Evolutionary conservation across 306 rosid species (phyloP), one percentile per base, ranked within the genome.

Genomic region (Fragaria vesca): DNA sequence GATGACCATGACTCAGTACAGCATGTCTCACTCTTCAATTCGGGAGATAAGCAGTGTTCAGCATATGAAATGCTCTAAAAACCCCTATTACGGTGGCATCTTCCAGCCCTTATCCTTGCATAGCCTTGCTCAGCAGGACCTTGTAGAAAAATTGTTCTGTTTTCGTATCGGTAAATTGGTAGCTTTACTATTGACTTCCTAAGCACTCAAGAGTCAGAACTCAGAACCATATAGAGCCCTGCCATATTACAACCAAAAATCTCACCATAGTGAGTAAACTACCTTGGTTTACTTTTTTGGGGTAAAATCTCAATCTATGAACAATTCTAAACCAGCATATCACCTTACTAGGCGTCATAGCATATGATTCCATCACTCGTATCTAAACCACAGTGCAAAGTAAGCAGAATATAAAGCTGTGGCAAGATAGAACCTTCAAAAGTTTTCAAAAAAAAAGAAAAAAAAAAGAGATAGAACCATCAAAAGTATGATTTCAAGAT

Each of bases 1-100:
- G 71, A 87, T 54, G 66, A 43, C 51, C 73, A 79, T 61, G 73
- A 16, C 55, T 50, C 51, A 9, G 18, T 10, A 71, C 18, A 32
- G 21, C 47, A 51, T 71, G 45, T 24, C n/a, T 52, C 20, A 20
- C 65, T 32, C 63, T 51, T 10, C 46, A 71, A 18, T 51, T 50
- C 62, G 2, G 65, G 47, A 32, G 13, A 34, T 32, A 72, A 51
- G 24, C 65, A 51, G 15, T 10, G 38, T 12, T 30, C 1, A 50
- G 62, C 36, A 70, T 30, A 71, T 48, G 45, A 32, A 71, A 18
- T 30, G 26, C 18, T 17, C 46, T n/a, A 57, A 21, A 57, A 9
- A 8, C 63, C 30, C 30, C 63, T 57, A 12, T 6, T 28, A 1
- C 12, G 67, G 42, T 15, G 55, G n/a, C 8, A 63, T 30, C 42